A percentile compares a stretch with the other conserved stretches of the same genome.
Evolutionary conservation across 176 grass and related monocot species (phyloP).

Genomic region (Phoenix dactylifera): DNA sequence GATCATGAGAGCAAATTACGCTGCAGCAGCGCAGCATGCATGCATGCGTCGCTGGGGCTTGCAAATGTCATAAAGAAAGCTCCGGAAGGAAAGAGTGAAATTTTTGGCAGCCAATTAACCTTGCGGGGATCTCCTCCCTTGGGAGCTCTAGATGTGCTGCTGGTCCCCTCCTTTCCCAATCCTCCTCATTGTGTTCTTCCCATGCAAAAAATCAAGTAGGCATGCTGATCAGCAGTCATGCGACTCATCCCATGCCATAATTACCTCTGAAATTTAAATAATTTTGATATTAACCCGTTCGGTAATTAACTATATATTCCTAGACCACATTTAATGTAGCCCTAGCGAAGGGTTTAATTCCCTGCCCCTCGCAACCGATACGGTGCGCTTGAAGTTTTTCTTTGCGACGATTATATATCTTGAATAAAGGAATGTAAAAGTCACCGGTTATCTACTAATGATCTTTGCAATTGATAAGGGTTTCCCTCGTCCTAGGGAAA

Average conservation of each 20-base stretch:
- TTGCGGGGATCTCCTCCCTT: constrained; percentile 18
- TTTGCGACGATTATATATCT: constrained; percentile 25
- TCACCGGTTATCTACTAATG: background rate
- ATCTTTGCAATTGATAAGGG: constrained; percentile 8
- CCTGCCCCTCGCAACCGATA: constrained; percentile 25
- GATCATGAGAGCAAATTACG: too few relatives aligned
- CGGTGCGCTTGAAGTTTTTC: constrained; percentile 38
- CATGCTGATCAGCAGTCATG: constrained; percentile 34
- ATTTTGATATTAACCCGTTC: constrained; percentile 17
- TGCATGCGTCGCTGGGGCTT: too few relatives aligned
- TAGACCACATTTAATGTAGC: background rate
- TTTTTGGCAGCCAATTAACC: background rate
- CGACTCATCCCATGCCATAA: constrained; percentile 46
- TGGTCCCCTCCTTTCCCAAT: constrained; percentile 46
- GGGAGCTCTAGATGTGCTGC: constrained; percentile 44
- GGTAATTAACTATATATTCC: constrained; percentile 12
- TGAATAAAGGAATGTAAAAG: constrained; percentile 28
- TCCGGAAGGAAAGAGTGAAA: background rate
- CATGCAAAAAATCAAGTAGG: constrained; percentile 35
- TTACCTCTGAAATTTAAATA: constrained; percentile 52
- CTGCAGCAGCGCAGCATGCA: too few relatives aligned
- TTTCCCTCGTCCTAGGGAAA: background rate
- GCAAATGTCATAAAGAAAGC: background rate
- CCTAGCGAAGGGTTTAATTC: background rate
- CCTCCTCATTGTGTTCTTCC: constrained; percentile 29